Evolutionary conservation across 1,139 yeast genomes (phyloP), one percentile per base, ranked within the genome.

Genomic region (Geotrichum siamense): DNA sequence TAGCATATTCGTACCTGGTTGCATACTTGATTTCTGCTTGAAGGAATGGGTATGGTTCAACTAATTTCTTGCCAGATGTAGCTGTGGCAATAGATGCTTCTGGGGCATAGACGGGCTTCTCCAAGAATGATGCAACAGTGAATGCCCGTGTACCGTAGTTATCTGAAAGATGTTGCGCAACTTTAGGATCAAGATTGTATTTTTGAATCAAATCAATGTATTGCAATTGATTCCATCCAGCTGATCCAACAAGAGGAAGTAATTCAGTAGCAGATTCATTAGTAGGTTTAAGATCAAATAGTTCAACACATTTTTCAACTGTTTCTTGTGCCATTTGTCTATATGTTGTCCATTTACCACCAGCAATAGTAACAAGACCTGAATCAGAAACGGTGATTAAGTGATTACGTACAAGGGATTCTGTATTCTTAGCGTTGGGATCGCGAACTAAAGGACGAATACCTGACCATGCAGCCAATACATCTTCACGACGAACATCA

Each of bases 341-440:
- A 70, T 87, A 89, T 33, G 97, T 89, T 47, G 97, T 89, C 97
- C 97, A 89, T 68, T 89, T 89, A 65, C 97, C 97, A 59, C 97
- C 97, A 23, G 95, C 82, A 56, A 89, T 83, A 40, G 97, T 89
- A 41, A 89, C 72, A 55, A 89, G 74, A 20, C 91, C 93, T 41
- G 82, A 71, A 48, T 72, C 76, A 19, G 94, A 76, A 37, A 78
- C 74, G 56, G 82, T 75, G 49, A 89, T 75, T 60, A 89, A 72
- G 65, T 89, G 97, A 55, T 86, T 83, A 69, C 97, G 80, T 43
- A 89, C 97, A 52, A 89, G 74, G 45, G 87, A 91, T 66, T 85
- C 93, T 50, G 72, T 71, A 53, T 75, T 71, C 51, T 74, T 66
- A 50, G 70, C 71, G 51, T 79, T 69, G 47, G 96, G 96, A 63